Base-by-base conservation (phyloP, 2,329 filamentous ascomycete genomes). In the Dothideomycetidae sp. region DNA sequence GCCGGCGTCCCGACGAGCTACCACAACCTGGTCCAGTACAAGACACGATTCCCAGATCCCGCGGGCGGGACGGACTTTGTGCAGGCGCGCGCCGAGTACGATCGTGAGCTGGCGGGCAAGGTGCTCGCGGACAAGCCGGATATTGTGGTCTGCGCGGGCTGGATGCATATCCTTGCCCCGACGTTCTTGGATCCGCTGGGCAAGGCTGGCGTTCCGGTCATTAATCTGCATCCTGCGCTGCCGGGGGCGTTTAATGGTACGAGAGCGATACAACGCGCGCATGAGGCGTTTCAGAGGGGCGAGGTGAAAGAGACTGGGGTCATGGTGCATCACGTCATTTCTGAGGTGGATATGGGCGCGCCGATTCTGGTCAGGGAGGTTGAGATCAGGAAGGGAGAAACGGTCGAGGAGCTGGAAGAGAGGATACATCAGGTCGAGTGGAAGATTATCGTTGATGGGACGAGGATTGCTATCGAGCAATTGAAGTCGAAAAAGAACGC, bases 291-390 rank as follows among this genome's bases (percentile, higher is more conserved):
- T 53, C 58, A 75, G 53, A 70, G 69, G 45, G 70, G 83, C 7
- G 71, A 76, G 49, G 68, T 80, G 46, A 69, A 70, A 46, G 70
- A 68, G 46, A 85, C 73, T 0, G 85, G 86, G 1, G 77, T 92
- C 37, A 93, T 93, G 86, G 75, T 84, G 11, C 85, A 93, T 60
- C 78, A 86, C 58, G 84, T 93, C 11, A 66, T 68, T 49, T 53
- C 53, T 5, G 74, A 88, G 55, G 83, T 93, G 38, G 85, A 93
- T 61, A 71, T 78, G 51, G 85, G 85, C 2, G 65, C 71, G 45
- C 77, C 81, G 7, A 78, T 93, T 48, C 51, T 86, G 43, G 70
- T 77, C 2, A 58, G 67, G 45, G 78, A 86, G 58, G 72, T 93
- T 15, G 74, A 70, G 46, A 68, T 69, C 42, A 63, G 61, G 1